Percentiles rank a stretch among this genome's conserved stretches.
Conservation (phyloP, 805 yeast species). For the Hanseniaspora singularis region DNA sequence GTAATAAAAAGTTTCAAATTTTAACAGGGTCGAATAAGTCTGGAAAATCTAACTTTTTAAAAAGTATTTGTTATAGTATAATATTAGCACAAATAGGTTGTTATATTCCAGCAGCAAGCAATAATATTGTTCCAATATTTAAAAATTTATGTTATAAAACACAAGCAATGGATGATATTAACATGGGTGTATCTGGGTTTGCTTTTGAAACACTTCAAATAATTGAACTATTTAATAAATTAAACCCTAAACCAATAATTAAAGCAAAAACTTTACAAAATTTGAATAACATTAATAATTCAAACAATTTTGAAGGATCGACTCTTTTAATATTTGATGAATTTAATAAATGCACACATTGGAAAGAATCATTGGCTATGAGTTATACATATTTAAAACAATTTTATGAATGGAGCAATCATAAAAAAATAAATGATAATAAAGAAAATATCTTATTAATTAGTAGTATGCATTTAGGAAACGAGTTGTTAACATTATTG, state of each 20-base stretch:
- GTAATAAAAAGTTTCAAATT: conserved; percentile 22
- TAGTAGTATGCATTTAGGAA: not conserved
- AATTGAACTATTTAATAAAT: not conserved
- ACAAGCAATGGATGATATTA: conserved; percentile 4
- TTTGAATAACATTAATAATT: not conserved
- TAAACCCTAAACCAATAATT: not conserved
- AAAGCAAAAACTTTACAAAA: not conserved
- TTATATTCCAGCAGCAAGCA: conserved; percentile 43
- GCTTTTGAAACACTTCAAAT: conserved; percentile 1
- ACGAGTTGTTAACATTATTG: not conserved
- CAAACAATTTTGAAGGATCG: not conserved
- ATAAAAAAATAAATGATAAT: not conserved
- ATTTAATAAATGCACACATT: not conserved
- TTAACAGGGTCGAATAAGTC: conserved; percentile 91
- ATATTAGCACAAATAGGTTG: conserved; percentile 67
- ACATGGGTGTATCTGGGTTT: not conserved
- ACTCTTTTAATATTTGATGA: not conserved
- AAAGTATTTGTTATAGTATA: conserved; percentile 59
- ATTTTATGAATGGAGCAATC: not conserved
- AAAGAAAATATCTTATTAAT: not conserved
- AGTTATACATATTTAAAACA: not conserved
- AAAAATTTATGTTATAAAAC: not conserved
- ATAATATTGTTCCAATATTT: not conserved
- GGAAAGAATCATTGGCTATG: not conserved
- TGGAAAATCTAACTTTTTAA: conserved; percentile 64